Evolutionary conservation across 179 eudicot species (phyloP).

Genomic region (Camellia oleifera): DNA sequence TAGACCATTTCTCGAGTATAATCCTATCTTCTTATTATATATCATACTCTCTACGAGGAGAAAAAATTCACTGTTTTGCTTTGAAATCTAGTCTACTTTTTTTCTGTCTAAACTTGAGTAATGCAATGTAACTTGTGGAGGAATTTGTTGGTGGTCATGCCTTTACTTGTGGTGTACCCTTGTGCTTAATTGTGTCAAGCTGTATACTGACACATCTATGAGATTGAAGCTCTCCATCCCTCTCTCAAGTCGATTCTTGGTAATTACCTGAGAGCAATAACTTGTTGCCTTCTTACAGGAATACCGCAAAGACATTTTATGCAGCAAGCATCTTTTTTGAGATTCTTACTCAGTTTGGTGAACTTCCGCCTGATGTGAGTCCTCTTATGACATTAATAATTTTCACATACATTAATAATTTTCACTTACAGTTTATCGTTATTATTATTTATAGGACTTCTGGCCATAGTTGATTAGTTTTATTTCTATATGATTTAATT

Average conservation of each 20-base stretch:
- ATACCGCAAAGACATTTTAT: slow-evolving; percentile 92
- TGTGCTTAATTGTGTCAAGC: not conserved
- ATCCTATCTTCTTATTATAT: not conserved
- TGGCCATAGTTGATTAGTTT: not conserved
- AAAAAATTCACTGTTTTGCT: not conserved
- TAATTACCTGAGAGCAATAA: not conserved
- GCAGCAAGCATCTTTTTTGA: slow-evolving; percentile 96
- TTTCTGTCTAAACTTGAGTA: not conserved
- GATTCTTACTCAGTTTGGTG: slow-evolving; percentile 83
- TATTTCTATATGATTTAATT: not conserved
- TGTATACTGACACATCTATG: not conserved
- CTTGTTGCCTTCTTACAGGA: slow-evolving; percentile 37
- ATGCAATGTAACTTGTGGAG: not conserved
- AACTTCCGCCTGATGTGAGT: slow-evolving; percentile 72
- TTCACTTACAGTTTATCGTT: too few relatives aligned
- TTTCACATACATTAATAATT: not conserved
- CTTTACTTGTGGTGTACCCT: not conserved
- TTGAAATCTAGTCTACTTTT: not conserved
- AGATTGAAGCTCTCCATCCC: not conserved
- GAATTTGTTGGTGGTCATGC: not conserved
- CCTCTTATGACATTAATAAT: slow-evolving; percentile 2
- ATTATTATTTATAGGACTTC: not conserved
- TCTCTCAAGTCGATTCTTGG: not conserved
- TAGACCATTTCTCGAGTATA: too few relatives aligned
- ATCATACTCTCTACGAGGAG: not conserved